Evolutionary conservation across 768 basidiomycete genomes (phyloP), one percentile per base, ranked within the genome.

Genomic region (Holtermanniella nyarrowii): DNA sequence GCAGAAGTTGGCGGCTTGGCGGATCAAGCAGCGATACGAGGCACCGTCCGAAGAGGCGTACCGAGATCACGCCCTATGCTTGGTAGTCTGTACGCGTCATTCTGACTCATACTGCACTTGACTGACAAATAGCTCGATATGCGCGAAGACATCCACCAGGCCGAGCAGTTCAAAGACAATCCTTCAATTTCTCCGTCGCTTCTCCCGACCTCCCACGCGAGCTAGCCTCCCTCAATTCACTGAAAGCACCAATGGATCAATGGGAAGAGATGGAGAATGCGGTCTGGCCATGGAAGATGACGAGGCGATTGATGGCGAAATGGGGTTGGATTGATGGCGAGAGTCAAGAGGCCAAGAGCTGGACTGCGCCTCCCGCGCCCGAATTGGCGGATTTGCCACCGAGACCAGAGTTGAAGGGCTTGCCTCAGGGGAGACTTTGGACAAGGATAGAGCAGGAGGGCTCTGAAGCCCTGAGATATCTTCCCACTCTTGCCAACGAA

Each of bases 401-500:
- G 18, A 18, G 26, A 16, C 44, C 22, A 23, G 26, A 23, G 14
- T n/a, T 46, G 44, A 10, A 23, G 21, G 11, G 11, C 4, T 7
- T 46, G 44, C 22, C 48, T 59, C 24, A 52, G 55, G 1, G 58
- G 49, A 16, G 49, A 45, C 16, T 55, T 57, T 26, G 26, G 31
- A 55, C 14, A 42, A 42, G 26, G 37, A 62, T 16, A 73, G 74
- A n/a, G 44, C 31, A 4, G 31, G 10, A 7, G 31, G 16, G 31
- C 16, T 7, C 10, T 37, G 31, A 37, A 37, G 31, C 31, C 10
- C 16, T 37, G 31, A 46, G 54, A 20, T 76, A 75, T 55, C 42
- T 71, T 7, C 57, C 63, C 16, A 67, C 62, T 0, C 66, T 76
- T 14, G 26, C 42, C 11, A 42, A 53, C 1, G 44, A 52, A 40